Base-by-base conservation (phyloP, 306 rosid genomes). In the Gastrolobium bilobum region DNA sequence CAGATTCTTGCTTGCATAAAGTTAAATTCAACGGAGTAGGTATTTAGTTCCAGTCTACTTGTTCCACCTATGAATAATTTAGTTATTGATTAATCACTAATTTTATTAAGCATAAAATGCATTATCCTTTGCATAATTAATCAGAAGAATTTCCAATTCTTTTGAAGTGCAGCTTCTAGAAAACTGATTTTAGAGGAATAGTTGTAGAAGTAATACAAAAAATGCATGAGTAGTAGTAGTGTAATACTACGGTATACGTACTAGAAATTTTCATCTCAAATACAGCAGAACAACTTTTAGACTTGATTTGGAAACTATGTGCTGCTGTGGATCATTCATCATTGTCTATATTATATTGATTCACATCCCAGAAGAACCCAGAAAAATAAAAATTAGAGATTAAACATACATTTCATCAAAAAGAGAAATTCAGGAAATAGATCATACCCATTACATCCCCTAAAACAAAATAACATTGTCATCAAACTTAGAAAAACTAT, bases 401-500 rank as follows among this genome's bases (percentile, higher is more conserved):
- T 29, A 68, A 76, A 39, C 79, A 68, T 75, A 35, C 11, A 38
- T 66, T 48, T 67, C 43, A 44, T 78, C 77, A 58, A 64, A 77
- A 54, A 70, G 66, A 69, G 59, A 34, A 70, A 73, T 67, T 7
- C 59, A 82, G 74, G 64, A 39, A 67, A 13, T 44, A 71, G 79
- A 71, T 79, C 82, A 78, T 56, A 51, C 65, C 58, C 58, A 83
- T 62, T 78, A 75, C 75, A 81, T 64, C 77, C 71, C 72, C 84
- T 65, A 26, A 69, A 79, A n/a, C 67, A 73, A 83, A 76, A 77
- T 65, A 66, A 69, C 84, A 43, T 58, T 53, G 63, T 81, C 75
- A 73, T 57, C 78, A 42, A 76, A 68, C 83, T 44, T 64, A 56
- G 38, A 44, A 70, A 51, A 79, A 79, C 73, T 61, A 85, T 79